Evolutionary conservation across 73 alveolate species (phyloP), one percentile per base, ranked within the genome.

Genomic region (Loxodes magnus): DNA sequence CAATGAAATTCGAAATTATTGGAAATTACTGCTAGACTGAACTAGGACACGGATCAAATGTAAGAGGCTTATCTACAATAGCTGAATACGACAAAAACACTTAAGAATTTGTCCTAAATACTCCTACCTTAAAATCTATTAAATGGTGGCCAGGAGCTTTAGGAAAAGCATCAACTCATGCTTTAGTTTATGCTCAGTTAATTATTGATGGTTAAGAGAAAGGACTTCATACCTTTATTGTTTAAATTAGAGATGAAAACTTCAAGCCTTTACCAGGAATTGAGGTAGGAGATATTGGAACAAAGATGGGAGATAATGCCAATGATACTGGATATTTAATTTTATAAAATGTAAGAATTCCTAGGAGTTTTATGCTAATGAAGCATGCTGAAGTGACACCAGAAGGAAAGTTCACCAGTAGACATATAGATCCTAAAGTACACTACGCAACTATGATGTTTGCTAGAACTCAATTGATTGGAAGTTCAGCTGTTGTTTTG

Each of bases 241-340:
- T 86, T 7, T 77, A 64, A 57, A 81, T 79, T 26, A 52, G 98
- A 43, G 91, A 76, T 53, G 55, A 77, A 17, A 76, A 90, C 19
- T 78, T 61, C 38, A 35, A 58, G 37, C 83, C 84, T 4, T 39
- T 86, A 6, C 71, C 76, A 2, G 98, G 98, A 1, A 72, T 89
- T 19, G 63, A 39, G 6, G 77, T 70, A 15, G 98, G 98, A 39
- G 96, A 82, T 30, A 89, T 89, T 31, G 98, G 98, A 34, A 96
- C 96, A 9, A 89, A 89, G 68, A 53, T 62, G 20, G 97, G 95
- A 21, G 79, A 56, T 37, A 64, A 70, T 33, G 56, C 75, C 57
- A 77, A 83, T 57, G 98, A 89, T 56, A 89, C 84, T 57, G 98
- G 98, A 17, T 89, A 37, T 52, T 35, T 84, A 57, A 76, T 69